Conservation (phyloP, 2,329 filamentous ascomycete genomes). For the Xylariomycetidae sp. region DNA sequence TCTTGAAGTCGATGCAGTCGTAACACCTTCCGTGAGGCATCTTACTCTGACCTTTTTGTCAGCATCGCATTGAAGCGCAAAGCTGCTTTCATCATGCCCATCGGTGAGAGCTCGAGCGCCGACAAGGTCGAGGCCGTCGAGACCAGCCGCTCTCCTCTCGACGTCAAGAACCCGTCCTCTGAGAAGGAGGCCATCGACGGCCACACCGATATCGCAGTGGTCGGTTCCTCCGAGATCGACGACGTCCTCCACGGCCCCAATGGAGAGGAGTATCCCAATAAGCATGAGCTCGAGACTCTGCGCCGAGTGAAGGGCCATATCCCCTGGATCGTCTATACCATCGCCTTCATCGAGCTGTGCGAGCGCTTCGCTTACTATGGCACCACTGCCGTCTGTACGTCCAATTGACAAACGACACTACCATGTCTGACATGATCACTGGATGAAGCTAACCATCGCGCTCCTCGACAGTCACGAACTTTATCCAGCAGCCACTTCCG, state of each 20-base stretch:
- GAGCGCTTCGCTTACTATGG: slow-evolving; percentile 61
- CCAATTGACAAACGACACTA: too few species aligned
- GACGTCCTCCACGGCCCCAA: slow-evolving; percentile 18
- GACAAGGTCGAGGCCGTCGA: too few species aligned
- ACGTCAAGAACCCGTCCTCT: too few species aligned
- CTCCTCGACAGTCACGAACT: slow-evolving; percentile 53
- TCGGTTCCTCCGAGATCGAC: slow-evolving; percentile 15
- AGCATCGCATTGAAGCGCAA: too few species aligned
- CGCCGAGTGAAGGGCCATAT: slow-evolving; percentile 15
- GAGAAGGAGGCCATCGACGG: slow-evolving; percentile 2
- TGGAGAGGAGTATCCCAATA: slow-evolving; percentile 15
- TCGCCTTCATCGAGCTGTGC: slow-evolving; percentile 22
- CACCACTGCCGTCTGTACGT: slow-evolving; percentile 52
- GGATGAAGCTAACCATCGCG: neutral
- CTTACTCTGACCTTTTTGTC: too few species aligned
- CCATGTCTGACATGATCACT: slow-evolving; percentile 33
- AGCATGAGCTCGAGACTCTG: slow-evolving; percentile 12
- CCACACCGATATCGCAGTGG: slow-evolving; percentile 5
- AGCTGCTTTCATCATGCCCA: too few species aligned
- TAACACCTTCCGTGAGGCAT: too few species aligned
- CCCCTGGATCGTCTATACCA: slow-evolving; percentile 13
- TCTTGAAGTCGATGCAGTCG: too few species aligned
- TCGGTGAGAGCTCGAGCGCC: too few species aligned
- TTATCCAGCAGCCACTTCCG: slow-evolving; percentile 30
- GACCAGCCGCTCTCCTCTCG: too few species aligned